These are phyloP conservation scores for Malassezia globosa DNA, from an alignment of 1,284 basidiomycete species.

Conservation along the genomic window DNA sequence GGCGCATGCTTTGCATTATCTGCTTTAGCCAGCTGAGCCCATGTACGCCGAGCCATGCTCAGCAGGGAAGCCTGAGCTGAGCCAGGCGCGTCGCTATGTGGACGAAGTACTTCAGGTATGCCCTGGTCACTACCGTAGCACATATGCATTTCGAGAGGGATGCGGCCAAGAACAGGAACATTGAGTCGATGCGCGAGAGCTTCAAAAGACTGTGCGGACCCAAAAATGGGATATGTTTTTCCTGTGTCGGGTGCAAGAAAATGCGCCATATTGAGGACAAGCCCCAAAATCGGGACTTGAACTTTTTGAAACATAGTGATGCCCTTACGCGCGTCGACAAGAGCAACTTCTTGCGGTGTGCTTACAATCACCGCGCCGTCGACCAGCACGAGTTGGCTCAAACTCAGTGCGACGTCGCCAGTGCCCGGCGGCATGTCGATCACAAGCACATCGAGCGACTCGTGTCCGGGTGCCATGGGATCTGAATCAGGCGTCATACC, in stretches of 20 bases:
- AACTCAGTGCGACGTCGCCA: constrained; percentile 82
- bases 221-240: constrained; percentile 66
- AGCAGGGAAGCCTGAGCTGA: constrained; percentile 18
- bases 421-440: constrained; percentile 97
- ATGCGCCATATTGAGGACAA: constrained; percentile 81
- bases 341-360: constrained; percentile 87
- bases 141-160: constrained; percentile 69
- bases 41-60: constrained; percentile 21
- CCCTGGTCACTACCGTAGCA: constrained; percentile 68
- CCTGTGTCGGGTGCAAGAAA: constrained; percentile 71
- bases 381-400: constrained; percentile 68
- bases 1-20: too few relatives aligned
- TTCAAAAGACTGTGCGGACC: constrained; percentile 59
- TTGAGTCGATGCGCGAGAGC: constrained; percentile 56
- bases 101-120: constrained; percentile 49
- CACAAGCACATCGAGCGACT: constrained; percentile 65
- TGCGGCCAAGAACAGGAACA: constrained; percentile 64
- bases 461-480: constrained; percentile 4
- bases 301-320: constrained; percentile 87
- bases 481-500: constrained; percentile 12
- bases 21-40: constrained; percentile 14
- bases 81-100: constrained; percentile 27
- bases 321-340: constrained; percentile 83
- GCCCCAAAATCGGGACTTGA: constrained; percentile 76
- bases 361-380: constrained; percentile 55